A percentile compares a stretch with the other conserved stretches of the same genome.
Evolutionary conservation across 2,329 filamentous ascomycete genomes (phyloP).

Genomic region (Sarocladium strictum): DNA sequence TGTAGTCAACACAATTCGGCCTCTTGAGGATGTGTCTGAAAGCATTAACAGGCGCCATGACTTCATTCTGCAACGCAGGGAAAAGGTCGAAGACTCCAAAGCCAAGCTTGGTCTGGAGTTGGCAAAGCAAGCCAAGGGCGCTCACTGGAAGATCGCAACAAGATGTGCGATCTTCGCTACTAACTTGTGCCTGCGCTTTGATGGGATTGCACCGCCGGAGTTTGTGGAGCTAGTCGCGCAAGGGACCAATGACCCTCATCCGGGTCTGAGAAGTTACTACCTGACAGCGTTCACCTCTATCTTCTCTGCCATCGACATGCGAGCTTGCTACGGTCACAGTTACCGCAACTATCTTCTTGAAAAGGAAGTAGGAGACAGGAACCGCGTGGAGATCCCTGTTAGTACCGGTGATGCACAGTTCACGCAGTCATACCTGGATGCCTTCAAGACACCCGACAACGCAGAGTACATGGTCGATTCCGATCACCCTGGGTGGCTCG

Average conservation of each 20-base stretch:
- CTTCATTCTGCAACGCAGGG: constrained; percentile 69
- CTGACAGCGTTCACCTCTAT: constrained; percentile 68
- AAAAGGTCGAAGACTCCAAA: constrained; percentile 79
- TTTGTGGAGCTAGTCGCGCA: constrained; percentile 78
- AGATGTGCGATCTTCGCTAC: constrained; percentile 86
- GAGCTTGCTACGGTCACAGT: constrained; percentile 78
- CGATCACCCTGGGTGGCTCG: constrained; percentile 92
- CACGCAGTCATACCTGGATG: constrained; percentile 70
- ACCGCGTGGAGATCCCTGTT: constrained; percentile 69
- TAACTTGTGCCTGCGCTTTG: constrained; percentile 86
- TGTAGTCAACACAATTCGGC: constrained; percentile 65
- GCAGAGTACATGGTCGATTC: constrained; percentile 87
- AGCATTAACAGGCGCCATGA: constrained; percentile 56
- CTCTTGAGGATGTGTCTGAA: constrained; percentile 55
- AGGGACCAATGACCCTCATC: constrained; percentile 86
- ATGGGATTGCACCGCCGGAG: constrained; percentile 72
- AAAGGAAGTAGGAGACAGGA: constrained; percentile 64
- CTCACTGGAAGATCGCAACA: constrained; percentile 95
- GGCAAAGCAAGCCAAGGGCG: constrained; percentile 66
- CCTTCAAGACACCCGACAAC: constrained; percentile 61
- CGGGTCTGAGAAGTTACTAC: constrained; percentile 75
- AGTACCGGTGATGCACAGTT: constrained; percentile 69
- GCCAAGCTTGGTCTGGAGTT: constrained; percentile 73
- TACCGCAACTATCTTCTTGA: constrained; percentile 83
- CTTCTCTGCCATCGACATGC: constrained; percentile 82